Base-by-base conservation (phyloP, 2,329 filamentous ascomycete species). In the Beauveria caledonica region DNA sequence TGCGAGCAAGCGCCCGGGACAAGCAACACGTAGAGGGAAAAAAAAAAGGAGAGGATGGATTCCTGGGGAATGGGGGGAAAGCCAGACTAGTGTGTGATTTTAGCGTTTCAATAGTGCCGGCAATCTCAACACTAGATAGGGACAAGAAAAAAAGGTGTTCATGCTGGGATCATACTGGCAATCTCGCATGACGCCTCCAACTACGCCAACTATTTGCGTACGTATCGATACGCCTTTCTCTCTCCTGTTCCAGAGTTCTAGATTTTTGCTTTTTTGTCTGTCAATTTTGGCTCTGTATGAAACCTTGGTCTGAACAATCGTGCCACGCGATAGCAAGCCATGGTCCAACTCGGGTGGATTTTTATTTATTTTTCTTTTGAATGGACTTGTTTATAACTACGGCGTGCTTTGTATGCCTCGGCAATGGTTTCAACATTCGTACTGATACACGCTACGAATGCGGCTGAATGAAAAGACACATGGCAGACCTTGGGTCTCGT, bases 121-220 rank as follows among this genome's bases (percentile, higher is more conserved):
- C 40, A 11, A 54, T 55, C 21, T 27, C 19, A 10, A 45, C 42
- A 29, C 36, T 27, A 49, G n/a, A 17, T 27, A 49, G n/a, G 40
- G 19, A 19, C 46, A 49, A 39, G 25, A 19, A 25, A 29, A 10
- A 5, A 23, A 8, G 21, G 44, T 46, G 25, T 27, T 55, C 15
- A 29, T 55, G 52, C 40, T 48, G 42, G 39, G 42, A n/a, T 40
- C 55, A 58, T 19, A 27, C 45, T 42, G 45, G 45, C 33, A 17
- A 58, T 58, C 55, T 42, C 23, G 55, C 55, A 58, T 58, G 55
- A 50, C 55, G 29, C 54, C 54, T 57, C 44, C 44, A 54, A n/a
- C 39, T 27, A 11, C 23, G 51, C 17, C 23, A 13, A 27, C 21
- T 19, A 44, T 29, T 58, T 23, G 27, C 36, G 50, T 23, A 3